phyloP scores from a whole-genome alignment of 495 filamentous ascomycete genomes.

The Choiromyces venosus region DNA sequence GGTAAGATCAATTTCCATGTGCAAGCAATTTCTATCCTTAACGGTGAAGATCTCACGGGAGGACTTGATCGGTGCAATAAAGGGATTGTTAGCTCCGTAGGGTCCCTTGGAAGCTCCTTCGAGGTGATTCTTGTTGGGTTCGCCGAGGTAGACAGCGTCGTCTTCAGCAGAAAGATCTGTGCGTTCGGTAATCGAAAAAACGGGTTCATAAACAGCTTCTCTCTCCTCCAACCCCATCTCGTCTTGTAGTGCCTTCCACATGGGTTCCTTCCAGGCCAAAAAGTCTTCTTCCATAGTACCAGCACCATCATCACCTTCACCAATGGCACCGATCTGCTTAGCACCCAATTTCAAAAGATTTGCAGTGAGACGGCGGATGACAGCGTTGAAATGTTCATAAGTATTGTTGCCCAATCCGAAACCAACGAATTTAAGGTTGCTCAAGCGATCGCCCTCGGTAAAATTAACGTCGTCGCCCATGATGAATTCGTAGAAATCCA shows the following conservation, averaged over 20 bases:
- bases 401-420: constrained; percentile 99
- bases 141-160: constrained; percentile 87
- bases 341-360: constrained; percentile 76
- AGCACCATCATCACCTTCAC: constrained; percentile 95
- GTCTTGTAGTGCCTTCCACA: constrained; percentile 81
- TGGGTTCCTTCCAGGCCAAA: constrained; percentile 97
- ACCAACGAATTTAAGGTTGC: constrained; percentile 82
- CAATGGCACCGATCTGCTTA: constrained; percentile 73
- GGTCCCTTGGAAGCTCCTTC: constrained; percentile 80
- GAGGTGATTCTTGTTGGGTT: constrained; percentile 93
- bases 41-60: constrained; percentile 87
- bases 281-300: constrained; percentile 99
- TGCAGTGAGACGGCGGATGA: constrained; percentile 86
- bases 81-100: constrained; percentile 94
- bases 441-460: constrained; percentile 60
- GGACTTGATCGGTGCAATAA: constrained; percentile 86
- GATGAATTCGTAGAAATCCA: constrained; percentile 98
- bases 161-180: constrained; percentile 67
- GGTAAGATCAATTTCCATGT: constrained; percentile 91
- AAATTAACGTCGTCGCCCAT: constrained; percentile 73
- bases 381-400: constrained; percentile 98
- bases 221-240: constrained; percentile 88
- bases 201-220: constrained; percentile 91
- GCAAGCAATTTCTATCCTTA: constrained; percentile 89
- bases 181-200: constrained; percentile 76